Evolutionary conservation across 2,329 filamentous ascomycete species (phyloP), one percentile per base, ranked within the genome.

Genomic region (Pseudodiploospora longispora): DNA sequence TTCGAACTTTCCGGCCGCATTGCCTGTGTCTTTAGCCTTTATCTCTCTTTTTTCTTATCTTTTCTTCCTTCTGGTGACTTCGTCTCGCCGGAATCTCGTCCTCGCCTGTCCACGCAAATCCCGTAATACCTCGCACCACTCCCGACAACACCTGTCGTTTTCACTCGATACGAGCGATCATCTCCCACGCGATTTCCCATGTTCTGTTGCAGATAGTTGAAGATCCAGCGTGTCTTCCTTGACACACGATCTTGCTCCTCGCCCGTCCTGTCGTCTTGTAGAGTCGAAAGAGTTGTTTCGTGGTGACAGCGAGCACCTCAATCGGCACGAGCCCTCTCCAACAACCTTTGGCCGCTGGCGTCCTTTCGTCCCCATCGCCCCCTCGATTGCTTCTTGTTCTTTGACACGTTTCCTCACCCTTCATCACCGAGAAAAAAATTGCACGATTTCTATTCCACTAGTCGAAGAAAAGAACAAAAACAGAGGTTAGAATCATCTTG

Each of bases 321-420:
- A 54, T 56, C 51, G 56, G 62, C 59, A 61, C 62, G 56, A 62
- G 57, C 61, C 63, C 57, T 68, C 64, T 59, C 67, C 55, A 62
- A 56, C 59, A 60, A 56, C 56, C 58, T 56, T 55, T 60, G 74
- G 75, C 68, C 74, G 74, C 75, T 72, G 75, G 75, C 75, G 74
- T 74, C 75, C 74, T 72, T 66, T 19, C 56, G 55, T 58, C 71
- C 65, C 59, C 57, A 58, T 55, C 53, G 47, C 49, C 52, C 52
- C 43, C 41, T 65, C 62, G 60, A 61, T 60, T 59, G 59, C 62
- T 64, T 58, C 60, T 63, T 57, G 47, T 49, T 47, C 50, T 56
- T 48, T 42, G 19, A 19, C 19, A 19, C 19, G 19, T 19, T 19
- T 19, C 19, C 19, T 19, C 19, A 19, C 19, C 19, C 19, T 19